Conservation (phyloP, 1,284 basidiomycete genomes). For the Heterobasidion parviporum region DNA sequence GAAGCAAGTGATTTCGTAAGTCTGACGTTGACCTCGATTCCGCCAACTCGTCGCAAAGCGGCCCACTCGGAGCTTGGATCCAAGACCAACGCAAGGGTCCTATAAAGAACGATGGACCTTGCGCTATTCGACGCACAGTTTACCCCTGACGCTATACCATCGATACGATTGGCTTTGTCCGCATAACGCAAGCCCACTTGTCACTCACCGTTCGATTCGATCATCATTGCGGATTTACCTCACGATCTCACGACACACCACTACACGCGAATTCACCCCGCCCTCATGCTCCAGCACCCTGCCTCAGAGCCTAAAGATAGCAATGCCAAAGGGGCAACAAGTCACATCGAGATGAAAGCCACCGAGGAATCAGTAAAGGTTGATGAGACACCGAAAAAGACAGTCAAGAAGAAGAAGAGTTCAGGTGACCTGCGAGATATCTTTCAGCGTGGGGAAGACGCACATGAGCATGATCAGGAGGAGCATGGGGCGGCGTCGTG, state of each 20-base stretch:
- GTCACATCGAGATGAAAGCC: not conserved
- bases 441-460: not conserved
- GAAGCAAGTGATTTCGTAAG: not conserved
- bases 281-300: not conserved
- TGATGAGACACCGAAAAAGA: constrained; percentile 1
- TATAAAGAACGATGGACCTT: not conserved
- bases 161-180: not conserved
- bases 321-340: not conserved
- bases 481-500: not conserved
- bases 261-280: not conserved
- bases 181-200: not conserved
- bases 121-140: not conserved
- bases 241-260: not conserved
- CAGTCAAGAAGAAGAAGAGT: constrained; percentile 35
- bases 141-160: not conserved
- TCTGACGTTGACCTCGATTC: not conserved
- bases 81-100: not conserved
- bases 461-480: not conserved
- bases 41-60: not conserved
- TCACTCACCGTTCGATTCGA: too few species aligned
- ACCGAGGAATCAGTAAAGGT: not conserved
- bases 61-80: not conserved
- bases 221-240: not conserved
- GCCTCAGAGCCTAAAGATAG: not conserved
- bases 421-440: constrained; percentile 31